Evolutionary conservation across 371 early-diverging fungal genomes (phyloP).

Genomic region (Mucor velutinosus): DNA sequence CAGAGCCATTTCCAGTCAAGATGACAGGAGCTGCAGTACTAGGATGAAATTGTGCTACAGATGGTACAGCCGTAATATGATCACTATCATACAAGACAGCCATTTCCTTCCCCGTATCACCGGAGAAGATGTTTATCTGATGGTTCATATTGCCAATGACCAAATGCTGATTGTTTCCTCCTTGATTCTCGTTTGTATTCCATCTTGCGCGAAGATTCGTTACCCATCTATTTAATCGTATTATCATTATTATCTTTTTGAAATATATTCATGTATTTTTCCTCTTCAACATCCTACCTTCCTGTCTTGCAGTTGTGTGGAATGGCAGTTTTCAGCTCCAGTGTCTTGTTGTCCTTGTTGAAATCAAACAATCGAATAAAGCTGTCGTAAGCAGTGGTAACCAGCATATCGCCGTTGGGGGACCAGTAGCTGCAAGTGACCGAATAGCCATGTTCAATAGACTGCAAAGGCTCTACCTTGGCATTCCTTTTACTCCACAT

Average conservation of each 20-base stretch:
- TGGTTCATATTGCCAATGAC: conserved; percentile 74
- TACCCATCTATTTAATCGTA: conserved; percentile 59
- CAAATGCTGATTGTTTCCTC: conserved; percentile 48
- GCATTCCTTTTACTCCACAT: conserved; percentile 30
- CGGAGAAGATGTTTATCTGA: conserved; percentile 63
- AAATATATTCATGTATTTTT: not conserved
- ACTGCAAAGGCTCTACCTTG: conserved; percentile 39
- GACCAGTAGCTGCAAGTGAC: conserved; percentile 77
- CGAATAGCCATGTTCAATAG: conserved; percentile 56
- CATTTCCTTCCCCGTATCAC: conserved; percentile 57
- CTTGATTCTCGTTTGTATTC: conserved; percentile 47
- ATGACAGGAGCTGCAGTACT: conserved; percentile 30
- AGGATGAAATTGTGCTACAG: conserved; percentile 72
- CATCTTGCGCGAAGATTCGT: conserved; percentile 76
- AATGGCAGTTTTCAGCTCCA: conserved; percentile 44
- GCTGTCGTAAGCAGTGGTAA: conserved; percentile 55
- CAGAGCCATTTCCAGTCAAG: conserved; percentile 45
- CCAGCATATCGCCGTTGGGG: conserved; percentile 58
- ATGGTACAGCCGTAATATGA: conserved; percentile 68
- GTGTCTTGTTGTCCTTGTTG: conserved; percentile 33
- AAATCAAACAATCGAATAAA: conserved; percentile 55
- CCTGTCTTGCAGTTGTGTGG: conserved; percentile 74
- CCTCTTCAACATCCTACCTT: conserved; percentile 29
- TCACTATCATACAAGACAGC: conserved; percentile 52
- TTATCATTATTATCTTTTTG: not conserved